Conservation (phyloP, 1,284 basidiomycete genomes). For the Rhodotorula sp. region DNA sequence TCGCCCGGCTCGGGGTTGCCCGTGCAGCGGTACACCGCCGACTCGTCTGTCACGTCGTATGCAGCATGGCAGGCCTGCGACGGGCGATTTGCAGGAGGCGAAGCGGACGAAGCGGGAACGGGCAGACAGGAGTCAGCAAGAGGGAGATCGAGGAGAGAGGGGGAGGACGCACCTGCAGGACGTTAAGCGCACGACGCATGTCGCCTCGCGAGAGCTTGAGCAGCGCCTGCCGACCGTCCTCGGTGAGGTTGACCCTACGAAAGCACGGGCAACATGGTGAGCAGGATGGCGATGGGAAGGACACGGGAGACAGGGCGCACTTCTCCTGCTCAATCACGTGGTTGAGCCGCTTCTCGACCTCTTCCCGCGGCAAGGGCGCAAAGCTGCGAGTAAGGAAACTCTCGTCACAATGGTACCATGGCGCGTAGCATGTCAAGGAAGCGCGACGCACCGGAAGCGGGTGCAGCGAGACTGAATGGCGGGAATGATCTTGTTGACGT, state of each 20-base stretch:
- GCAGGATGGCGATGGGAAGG: background rate
- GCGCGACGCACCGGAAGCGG: slow-evolving; percentile 65
- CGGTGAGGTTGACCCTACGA: slow-evolving; percentile 80
- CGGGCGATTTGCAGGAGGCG: background rate
- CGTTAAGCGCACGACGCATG: slow-evolving; percentile 95
- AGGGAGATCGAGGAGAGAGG: background rate
- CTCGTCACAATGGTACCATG: background rate
- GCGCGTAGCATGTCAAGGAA: no score
- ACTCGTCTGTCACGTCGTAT: slow-evolving; percentile 83
- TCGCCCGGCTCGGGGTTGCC: slow-evolving; percentile 93
- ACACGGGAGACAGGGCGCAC: slow-evolving; percentile 57
- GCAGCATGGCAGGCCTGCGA: slow-evolving; percentile 87
- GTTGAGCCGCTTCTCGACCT: slow-evolving; percentile 81
- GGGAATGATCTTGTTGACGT: slow-evolving; percentile 98
- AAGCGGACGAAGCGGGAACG: no score
- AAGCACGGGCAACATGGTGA: background rate
- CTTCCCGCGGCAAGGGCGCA: slow-evolving; percentile 82
- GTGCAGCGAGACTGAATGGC: slow-evolving; percentile 99
- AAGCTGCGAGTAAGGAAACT: slow-evolving; percentile 56
- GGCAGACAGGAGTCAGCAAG: background rate
- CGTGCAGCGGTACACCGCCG: slow-evolving; percentile 93
- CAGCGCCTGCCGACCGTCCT: slow-evolving; percentile 83
- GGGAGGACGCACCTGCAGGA: slow-evolving; percentile 66
- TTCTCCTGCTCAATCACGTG: slow-evolving; percentile 81
- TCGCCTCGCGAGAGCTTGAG: slow-evolving; percentile 93